Base-by-base conservation (phyloP, 805 yeast genomes). In the Candida montana region DNA sequence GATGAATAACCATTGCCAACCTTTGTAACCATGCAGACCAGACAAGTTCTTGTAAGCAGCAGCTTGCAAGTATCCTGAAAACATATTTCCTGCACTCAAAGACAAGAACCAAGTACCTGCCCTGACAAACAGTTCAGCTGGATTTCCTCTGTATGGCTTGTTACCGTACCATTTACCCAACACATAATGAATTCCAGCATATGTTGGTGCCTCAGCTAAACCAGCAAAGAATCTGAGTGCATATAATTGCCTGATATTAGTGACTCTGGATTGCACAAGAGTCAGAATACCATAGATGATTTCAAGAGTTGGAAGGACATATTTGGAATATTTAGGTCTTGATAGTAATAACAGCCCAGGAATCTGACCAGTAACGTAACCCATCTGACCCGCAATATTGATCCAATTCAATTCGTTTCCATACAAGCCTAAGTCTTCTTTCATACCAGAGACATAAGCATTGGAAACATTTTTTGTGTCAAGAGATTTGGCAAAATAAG, bases 1-100 rank as follows among this genome's bases (percentile, higher is more conserved):
- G 9, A 41, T 29, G 50, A 75, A 79, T 60, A 77, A 71, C 84
- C 84, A 79, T 58, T 77, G 70, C 85, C 85, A 79, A 17, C 78
- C 73, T 7, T 69, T 67, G 15, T 67, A 53, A 2, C 79, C 79
- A 33, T 55, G 57, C 6, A 55, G 62, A 30, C 73, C 75, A 40
- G 63, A 61, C 49, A 74, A 53, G 37, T 35, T 30, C 9, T n/a
- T 35, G 20, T 36, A 41, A 7, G 40, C 37, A 29, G 41, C 45
- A 15, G 41, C 34, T 37, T 37, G 45, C n/a, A 41, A 28, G 24
- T 36, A 31, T 17, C 41, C 45, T 19, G 40, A 34, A 18, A 34
- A 34, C 28, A 33, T 33, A 6, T 18, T 17, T 8, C 29, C 37
- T 17, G 21, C 15, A 13, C 28, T n/a, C 7, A 21, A 34, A 17